A percentile compares a stretch with the other conserved stretches of the same genome.
These are phyloP conservation scores for Lantana camara DNA, from an alignment of 257 asterid species.

Conservation along the genomic window DNA sequence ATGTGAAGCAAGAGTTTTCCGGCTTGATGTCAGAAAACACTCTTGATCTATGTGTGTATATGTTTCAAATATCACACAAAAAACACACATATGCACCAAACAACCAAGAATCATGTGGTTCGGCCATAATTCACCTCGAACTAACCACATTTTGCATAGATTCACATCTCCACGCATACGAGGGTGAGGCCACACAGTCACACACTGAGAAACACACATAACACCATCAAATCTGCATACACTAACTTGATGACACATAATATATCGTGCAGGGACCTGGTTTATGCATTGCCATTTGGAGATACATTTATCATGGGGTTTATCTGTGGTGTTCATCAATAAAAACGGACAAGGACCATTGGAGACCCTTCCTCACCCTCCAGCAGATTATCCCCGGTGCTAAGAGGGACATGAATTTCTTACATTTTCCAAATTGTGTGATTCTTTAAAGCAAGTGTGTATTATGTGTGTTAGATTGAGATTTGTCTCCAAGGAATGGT, in stretches of 20 bases:
- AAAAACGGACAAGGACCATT: slow-evolving; percentile 63
- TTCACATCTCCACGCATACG: not conserved
- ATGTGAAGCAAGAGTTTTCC: no score
- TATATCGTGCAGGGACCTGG: slow-evolving; percentile 57
- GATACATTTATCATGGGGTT: slow-evolving; percentile 64
- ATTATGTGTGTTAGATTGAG: slow-evolving; percentile 28
- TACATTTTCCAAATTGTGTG: not conserved
- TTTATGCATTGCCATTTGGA: slow-evolving; percentile 66
- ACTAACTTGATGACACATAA: slow-evolving; percentile 12
- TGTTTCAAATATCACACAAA: no score
- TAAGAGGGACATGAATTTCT: slow-evolving; percentile 28
- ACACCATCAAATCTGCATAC: not conserved
- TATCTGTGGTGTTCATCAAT: slow-evolving; percentile 52
- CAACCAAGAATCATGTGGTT: no score
- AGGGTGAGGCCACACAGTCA: not conserved
- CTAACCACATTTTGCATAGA: not conserved
- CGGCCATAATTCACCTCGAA: not conserved
- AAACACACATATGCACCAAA: no score
- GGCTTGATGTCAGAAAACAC: no score
- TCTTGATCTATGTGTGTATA: no score
- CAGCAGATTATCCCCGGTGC: slow-evolving; percentile 65
- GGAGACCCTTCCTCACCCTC: slow-evolving; percentile 67
- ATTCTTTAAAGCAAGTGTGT: slow-evolving; percentile 42
- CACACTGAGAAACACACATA: not conserved
- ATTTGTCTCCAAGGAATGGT: slow-evolving; percentile 8